phyloP scores from a whole-genome alignment of 2,329 filamentous ascomycete species.

The Penicillium sclerotigenum region DNA sequence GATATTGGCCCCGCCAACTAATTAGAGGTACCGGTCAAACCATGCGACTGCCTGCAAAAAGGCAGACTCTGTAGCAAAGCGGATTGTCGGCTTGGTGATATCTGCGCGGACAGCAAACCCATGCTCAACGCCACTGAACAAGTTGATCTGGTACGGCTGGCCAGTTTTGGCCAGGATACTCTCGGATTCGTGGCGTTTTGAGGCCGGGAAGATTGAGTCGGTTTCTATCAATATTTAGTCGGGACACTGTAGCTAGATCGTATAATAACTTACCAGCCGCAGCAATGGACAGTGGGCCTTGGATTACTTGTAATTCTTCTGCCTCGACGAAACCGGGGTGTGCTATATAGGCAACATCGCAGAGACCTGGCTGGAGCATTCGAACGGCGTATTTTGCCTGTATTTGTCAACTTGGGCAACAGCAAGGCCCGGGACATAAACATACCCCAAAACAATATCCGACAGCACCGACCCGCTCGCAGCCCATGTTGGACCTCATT shows the following conservation, averaged over 20 bases:
- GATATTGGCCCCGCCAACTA: not conserved
- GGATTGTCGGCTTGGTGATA: conserved; percentile 50
- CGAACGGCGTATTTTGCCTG: conserved; percentile 62
- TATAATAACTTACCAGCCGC: conserved; percentile 36
- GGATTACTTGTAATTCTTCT: conserved; percentile 61
- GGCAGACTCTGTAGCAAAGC: conserved; percentile 71
- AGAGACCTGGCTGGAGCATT: conserved; percentile 55
- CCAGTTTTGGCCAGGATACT: conserved; percentile 54
- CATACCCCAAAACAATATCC: conserved; percentile 24
- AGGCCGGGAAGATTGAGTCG: conserved; percentile 59
- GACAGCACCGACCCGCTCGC: conserved; percentile 16
- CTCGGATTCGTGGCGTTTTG: conserved; percentile 61
- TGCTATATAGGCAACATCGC: conserved; percentile 65
- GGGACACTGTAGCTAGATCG: not conserved
- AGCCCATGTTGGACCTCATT: conserved; percentile 15
- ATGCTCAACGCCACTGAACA: conserved; percentile 66
- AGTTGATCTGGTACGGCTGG: conserved; percentile 67
- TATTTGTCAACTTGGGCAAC: not conserved
- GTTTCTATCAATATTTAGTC: conserved; percentile 42
- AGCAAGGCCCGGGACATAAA: not conserved
- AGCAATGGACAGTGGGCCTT: conserved; percentile 62
- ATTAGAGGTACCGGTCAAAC: conserved; percentile 44
- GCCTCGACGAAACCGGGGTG: conserved; percentile 70
- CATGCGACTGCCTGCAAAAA: conserved; percentile 71
- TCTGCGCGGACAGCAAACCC: conserved; percentile 70